Percentiles rank a stretch among this genome's conserved stretches.
Conservation (phyloP, 176 grass and related monocot genomes). For the Dendrocalamus sinicus region DNA sequence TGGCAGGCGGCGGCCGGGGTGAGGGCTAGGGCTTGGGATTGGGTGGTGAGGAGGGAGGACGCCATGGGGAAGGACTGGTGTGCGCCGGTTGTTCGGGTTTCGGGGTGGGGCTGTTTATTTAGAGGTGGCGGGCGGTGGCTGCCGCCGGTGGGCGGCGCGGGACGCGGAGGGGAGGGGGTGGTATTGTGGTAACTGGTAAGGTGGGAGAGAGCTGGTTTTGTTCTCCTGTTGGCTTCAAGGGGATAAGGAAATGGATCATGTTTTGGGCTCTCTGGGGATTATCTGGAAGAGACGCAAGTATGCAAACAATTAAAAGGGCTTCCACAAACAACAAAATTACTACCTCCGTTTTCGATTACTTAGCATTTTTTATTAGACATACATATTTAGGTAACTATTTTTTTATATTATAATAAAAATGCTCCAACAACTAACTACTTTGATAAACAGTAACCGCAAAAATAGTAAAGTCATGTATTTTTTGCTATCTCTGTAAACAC, state of each 20-base stretch:
- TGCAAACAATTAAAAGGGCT: neutral
- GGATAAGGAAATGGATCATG: constrained; percentile 68
- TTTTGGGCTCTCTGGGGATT: neutral
- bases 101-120: neutral
- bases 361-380: too few relatives aligned
- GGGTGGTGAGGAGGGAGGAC: constrained; percentile 62
- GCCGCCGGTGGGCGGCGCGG: constrained; percentile 61
- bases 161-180: constrained; percentile 1
- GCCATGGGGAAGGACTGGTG: constrained; percentile 40
- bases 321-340: too few relatives aligned
- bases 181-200: neutral
- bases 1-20: neutral
- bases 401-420: too few relatives aligned
- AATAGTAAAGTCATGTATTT: too few relatives aligned
- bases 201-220: neutral
- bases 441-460: too few relatives aligned
- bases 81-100: neutral
- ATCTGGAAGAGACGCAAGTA: neutral
- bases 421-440: too few relatives aligned
- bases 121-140: constrained; percentile 8
- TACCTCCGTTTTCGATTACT: too few relatives aligned
- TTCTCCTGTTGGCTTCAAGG: constrained; percentile 19
- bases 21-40: constrained; percentile 31
- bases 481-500: too few relatives aligned
- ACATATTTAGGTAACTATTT: too few relatives aligned